phyloP scores from a whole-genome alignment of 2,329 filamentous ascomycete genomes.

The Alternaria conjuncta region DNA sequence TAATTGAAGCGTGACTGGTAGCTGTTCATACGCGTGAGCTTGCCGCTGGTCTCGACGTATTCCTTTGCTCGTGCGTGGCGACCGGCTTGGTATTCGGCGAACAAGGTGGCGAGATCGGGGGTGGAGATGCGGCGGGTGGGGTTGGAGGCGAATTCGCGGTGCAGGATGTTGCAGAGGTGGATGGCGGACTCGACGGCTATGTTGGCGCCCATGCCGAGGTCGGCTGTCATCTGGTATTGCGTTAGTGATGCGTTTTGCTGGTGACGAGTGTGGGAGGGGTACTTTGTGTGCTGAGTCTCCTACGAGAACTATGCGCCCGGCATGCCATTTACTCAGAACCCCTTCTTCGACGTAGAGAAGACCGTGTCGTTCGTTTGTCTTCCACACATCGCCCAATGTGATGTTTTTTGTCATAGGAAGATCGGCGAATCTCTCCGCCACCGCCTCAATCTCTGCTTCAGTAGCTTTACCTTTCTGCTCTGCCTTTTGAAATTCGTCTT shows the following conservation, averaged over 20 bases:
- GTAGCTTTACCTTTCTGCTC: constrained; percentile 4
- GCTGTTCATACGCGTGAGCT: constrained; percentile 14
- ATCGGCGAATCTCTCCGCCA: constrained; percentile 33
- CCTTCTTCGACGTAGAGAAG: constrained; percentile 47
- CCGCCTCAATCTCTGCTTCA: constrained; percentile 37
- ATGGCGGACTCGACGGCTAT: constrained; percentile 28
- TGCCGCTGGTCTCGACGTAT: constrained; percentile 15
- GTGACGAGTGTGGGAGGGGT: background rate
- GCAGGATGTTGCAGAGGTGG: constrained; percentile 22
- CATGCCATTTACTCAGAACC: constrained; percentile 51
- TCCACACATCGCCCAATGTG: constrained; percentile 46
- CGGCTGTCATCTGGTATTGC: constrained; percentile 23
- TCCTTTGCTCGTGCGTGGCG: constrained; percentile 12
- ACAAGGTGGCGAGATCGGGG: constrained; percentile 14
- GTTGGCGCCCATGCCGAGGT: constrained; percentile 27
- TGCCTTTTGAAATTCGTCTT: constrained; percentile 14
- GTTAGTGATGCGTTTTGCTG: background rate
- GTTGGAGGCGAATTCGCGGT: constrained; percentile 13
- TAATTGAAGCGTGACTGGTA: constrained; percentile 13
- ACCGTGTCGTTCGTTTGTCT: constrained; percentile 23
- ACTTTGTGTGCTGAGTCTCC: constrained; percentile 55
- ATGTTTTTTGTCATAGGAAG: constrained; percentile 34
- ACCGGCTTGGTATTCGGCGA: constrained; percentile 18
- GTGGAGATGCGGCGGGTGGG: constrained; percentile 8
- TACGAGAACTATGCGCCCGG: constrained; percentile 48